Evolutionary conservation across 257 asterid species (phyloP).

Genomic region (Marsdenia floribunda): DNA sequence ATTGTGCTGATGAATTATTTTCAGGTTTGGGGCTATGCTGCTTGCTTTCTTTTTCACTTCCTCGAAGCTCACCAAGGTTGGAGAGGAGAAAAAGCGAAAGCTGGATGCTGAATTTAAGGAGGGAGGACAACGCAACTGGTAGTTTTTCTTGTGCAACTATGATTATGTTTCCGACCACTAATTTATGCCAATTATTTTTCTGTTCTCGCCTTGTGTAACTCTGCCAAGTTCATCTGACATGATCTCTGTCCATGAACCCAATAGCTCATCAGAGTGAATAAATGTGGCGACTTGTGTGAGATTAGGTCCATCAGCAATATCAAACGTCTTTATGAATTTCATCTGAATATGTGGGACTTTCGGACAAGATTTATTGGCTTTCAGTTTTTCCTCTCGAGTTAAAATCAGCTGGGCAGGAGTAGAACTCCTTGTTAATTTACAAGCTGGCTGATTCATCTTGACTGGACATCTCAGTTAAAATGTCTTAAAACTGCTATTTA

Average conservation of each 20-base stretch:
- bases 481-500: background rate
- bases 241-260: background rate
- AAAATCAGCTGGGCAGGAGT: background rate
- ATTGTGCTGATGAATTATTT: conserved; percentile 1
- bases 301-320: background rate
- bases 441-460: background rate
- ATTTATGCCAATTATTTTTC: background rate
- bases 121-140: conserved; percentile 99
- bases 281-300: background rate
- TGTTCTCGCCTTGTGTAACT: background rate
- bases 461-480: background rate
- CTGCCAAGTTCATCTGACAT: background rate
- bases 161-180: background rate
- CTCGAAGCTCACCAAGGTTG: conserved; percentile 70
- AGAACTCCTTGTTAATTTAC: background rate
- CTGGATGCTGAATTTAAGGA: conserved; percentile 86
- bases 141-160: conserved; percentile 7
- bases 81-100: conserved; percentile 67
- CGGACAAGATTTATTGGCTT: background rate
- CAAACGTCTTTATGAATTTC: background rate
- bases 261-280: background rate
- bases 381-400: background rate
- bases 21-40: conserved; percentile 71
- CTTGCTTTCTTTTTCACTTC: conserved; percentile 75
- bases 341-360: background rate